Evolutionary conservation across 2,329 filamentous ascomycete species (phyloP), one percentile per base, ranked within the genome.

Genomic region (Furcasterigmium furcatum): DNA sequence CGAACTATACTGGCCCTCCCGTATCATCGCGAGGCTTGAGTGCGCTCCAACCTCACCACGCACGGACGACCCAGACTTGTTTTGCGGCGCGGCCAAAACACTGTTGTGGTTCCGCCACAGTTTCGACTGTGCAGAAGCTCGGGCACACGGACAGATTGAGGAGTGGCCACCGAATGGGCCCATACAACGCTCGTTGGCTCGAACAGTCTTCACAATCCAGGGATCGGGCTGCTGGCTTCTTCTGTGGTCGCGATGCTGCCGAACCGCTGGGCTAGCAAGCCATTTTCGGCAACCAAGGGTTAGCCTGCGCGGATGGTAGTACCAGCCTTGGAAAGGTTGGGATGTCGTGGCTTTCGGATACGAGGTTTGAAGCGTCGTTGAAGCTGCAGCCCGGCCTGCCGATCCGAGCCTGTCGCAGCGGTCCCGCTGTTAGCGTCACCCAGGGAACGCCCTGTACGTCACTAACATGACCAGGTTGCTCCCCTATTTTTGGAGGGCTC

Each of bases 311-410:
- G 7, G 24, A 7, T 12, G 24, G 24, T 27, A 7, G 24, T 27
- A 27, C 24, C 24, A 27, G 24, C 12, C 12, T 12, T 27, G 7
- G 24, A 12, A 27, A 27, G 24, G 24, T 12, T 36, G 34, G 34
- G n/a, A 36, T 36, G 34, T 36, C 34, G 34, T 36, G 34, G 34
- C 34, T 36, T 36, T 36, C 34, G 34, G 34, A 36, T 36, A 36
- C 34, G 34, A 36, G 34, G 34, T 36, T n/a, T 19, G 34, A 16
- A 36, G n/a, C 34, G 16, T 18, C n/a, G 34, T 19, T 16, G 16
- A 36, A 16, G n/a, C 16, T 36, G 34, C 34, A 36, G 9, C n/a
- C 34, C n/a, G 16, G n/a, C 16, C 34, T 36, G 34, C 34, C 18
- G 34, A 36, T 36, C 34, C 34, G 34, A 16, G 34, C 18, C 18